These are phyloP conservation scores for Cryphonectria japonica DNA, from an alignment of 2,329 filamentous ascomycete species.

Conservation along the genomic window DNA sequence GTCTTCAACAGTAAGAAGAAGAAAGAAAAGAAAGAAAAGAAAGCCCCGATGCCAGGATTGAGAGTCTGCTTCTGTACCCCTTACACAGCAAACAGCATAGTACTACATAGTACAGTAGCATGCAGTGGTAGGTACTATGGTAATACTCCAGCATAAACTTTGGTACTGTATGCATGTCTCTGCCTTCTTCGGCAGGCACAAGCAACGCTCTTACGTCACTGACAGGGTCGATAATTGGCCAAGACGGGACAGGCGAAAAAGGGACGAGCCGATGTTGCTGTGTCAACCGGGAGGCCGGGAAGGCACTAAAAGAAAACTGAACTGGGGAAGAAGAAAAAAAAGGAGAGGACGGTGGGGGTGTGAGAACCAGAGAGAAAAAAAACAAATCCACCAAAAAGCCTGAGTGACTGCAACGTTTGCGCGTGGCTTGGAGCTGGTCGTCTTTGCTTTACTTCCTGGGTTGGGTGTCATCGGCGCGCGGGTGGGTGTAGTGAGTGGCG, in stretches of 20 bases:
- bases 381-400: no score
- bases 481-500: background rate
- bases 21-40: no score
- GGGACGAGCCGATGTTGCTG: constrained; percentile 8
- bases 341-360: no score
- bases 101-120: no score
- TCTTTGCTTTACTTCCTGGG: background rate
- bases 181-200: background rate
- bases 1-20: no score
- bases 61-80: no score
- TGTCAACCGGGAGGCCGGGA: background rate
- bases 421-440: background rate
- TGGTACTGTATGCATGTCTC: background rate
- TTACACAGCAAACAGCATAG: no score
- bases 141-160: no score
- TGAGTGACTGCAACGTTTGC: background rate
- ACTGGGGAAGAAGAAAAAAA: background rate
- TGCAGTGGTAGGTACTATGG: no score
- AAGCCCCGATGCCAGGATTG: no score
- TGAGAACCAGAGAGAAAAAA: no score
- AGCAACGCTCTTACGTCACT: background rate
- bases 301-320: background rate
- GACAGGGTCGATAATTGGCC: background rate
- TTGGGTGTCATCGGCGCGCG: background rate
- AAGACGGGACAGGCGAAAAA: background rate